These are phyloP conservation scores for Quercus cerris DNA, from an alignment of 306 rosid species.

Conservation along the genomic window DNA sequence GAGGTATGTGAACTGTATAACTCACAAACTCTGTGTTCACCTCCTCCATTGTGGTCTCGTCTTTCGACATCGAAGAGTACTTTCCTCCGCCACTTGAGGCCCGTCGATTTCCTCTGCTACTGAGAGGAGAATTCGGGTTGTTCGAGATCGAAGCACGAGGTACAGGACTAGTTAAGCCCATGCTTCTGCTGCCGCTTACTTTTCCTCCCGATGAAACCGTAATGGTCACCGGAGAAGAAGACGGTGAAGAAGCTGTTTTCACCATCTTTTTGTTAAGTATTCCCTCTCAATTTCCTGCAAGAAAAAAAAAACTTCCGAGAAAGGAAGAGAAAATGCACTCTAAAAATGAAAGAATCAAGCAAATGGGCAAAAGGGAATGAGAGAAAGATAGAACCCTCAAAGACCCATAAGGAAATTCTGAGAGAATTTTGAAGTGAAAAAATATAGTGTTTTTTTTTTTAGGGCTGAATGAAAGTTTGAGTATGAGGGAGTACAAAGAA, in stretches of 20 bases:
- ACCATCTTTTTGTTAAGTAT: slow-evolving; percentile 30
- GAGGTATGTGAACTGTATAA: slow-evolving; percentile 84
- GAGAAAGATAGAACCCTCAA: slow-evolving; percentile 6
- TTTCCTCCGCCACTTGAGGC: slow-evolving; percentile 39
- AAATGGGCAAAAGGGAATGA: not conserved
- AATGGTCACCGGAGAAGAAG: slow-evolving; percentile 78
- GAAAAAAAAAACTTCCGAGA: not conserved
- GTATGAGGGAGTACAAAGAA: not conserved
- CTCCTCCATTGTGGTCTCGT: slow-evolving; percentile 33
- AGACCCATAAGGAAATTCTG: slow-evolving; percentile 13
- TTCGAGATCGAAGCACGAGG: slow-evolving; percentile 63
- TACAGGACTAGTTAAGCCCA: slow-evolving; percentile 74
- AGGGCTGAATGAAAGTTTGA: too few species aligned
- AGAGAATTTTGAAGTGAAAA: slow-evolving; percentile 6
- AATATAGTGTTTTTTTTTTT: not conserved
- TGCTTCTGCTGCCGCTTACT: slow-evolving; percentile 49
- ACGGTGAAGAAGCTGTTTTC: slow-evolving; percentile 54
- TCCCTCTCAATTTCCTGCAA: too few species aligned
- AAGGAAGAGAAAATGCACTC: not conserved
- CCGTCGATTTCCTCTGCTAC: slow-evolving; percentile 40
- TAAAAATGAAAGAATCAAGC: not conserved
- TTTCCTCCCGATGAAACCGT: slow-evolving; percentile 68
- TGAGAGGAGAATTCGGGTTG: slow-evolving; percentile 70
- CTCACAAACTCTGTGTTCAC: slow-evolving; percentile 43
- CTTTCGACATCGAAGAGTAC: slow-evolving; percentile 37